Conservation (phyloP, 495 filamentous ascomycete genomes). For the Bacidia rubella region DNA sequence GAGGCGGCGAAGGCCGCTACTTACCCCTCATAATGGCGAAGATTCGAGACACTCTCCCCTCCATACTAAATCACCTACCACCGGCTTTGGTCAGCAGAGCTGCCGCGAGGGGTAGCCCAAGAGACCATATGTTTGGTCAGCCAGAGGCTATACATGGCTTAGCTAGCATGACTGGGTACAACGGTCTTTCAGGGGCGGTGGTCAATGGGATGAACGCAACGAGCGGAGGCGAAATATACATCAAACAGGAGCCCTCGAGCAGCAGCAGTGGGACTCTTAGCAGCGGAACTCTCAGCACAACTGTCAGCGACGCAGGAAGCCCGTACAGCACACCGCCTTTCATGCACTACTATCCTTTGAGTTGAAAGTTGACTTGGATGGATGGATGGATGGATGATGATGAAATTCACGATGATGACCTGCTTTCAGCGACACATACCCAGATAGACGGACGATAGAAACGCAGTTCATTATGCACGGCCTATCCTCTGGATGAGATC, state of each 20-base stretch:
- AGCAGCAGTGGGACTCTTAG: slow-evolving; percentile 5
- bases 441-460: neutral
- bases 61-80: slow-evolving; percentile 33
- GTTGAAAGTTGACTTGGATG: neutral
- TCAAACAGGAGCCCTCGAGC: slow-evolving; percentile 8
- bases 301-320: slow-evolving; percentile 6
- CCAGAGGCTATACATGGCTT: slow-evolving; percentile 3
- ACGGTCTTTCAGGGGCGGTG: neutral
- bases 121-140: neutral
- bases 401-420: neutral
- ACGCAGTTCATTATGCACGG: no score
- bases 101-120: neutral
- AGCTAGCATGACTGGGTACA: neutral
- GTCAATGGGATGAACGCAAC: slow-evolving; percentile 5
- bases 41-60: slow-evolving; percentile 51
- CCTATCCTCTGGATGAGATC: no score
- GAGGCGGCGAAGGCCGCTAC: slow-evolving; percentile 56
- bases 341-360: slow-evolving; percentile 14
- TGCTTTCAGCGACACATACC: neutral
- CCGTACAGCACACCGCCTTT: slow-evolving; percentile 16
- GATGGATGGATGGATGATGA: neutral
- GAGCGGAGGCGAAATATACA: slow-evolving; percentile 1
- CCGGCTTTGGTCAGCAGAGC: slow-evolving; percentile 4
- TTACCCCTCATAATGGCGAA: slow-evolving; percentile 58
- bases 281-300: slow-evolving; percentile 3